Evolutionary conservation across 2,329 filamentous ascomycete species (phyloP).

Genomic region (Incumbomyces delicatus): DNA sequence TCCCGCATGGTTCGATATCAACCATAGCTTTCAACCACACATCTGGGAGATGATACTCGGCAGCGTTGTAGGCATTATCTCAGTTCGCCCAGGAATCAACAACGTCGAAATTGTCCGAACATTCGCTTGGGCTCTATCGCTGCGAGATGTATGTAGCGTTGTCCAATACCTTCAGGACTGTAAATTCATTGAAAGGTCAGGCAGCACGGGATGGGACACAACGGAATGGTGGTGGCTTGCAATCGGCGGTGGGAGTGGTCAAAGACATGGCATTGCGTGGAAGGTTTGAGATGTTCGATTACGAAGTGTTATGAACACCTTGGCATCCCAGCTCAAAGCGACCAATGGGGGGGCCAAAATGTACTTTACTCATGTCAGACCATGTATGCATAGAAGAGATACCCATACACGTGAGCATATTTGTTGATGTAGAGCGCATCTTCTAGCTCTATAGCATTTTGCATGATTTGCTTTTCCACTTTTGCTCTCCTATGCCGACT

Average conservation of each 20-base stretch:
- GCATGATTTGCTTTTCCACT: too few relatives aligned
- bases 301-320: too few relatives aligned
- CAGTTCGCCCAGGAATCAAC: conserved; percentile 31
- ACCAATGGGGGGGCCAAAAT: too few relatives aligned
- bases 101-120: conserved; percentile 25
- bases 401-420: too few relatives aligned
- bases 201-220: conserved; percentile 4
- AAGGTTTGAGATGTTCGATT: neutral
- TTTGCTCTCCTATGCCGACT: too few relatives aligned
- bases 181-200: neutral
- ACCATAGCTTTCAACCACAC: conserved; percentile 27
- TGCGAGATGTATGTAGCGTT: conserved; percentile 2
- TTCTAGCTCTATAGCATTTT: too few relatives aligned
- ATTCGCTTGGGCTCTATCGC: conserved; percentile 6
- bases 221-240: conserved; percentile 11
- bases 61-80: conserved; percentile 33
- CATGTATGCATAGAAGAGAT: too few relatives aligned
- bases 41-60: conserved; percentile 35
- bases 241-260: neutral
- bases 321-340: too few relatives aligned
- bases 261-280: conserved; percentile 2
- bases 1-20: conserved; percentile 42
- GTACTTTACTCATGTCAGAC: too few relatives aligned
- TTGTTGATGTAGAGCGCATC: too few relatives aligned
- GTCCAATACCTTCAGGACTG: conserved; percentile 1